Evolutionary conservation across 768 basidiomycete species (phyloP).

Genomic region (Russula olivacea): DNA sequence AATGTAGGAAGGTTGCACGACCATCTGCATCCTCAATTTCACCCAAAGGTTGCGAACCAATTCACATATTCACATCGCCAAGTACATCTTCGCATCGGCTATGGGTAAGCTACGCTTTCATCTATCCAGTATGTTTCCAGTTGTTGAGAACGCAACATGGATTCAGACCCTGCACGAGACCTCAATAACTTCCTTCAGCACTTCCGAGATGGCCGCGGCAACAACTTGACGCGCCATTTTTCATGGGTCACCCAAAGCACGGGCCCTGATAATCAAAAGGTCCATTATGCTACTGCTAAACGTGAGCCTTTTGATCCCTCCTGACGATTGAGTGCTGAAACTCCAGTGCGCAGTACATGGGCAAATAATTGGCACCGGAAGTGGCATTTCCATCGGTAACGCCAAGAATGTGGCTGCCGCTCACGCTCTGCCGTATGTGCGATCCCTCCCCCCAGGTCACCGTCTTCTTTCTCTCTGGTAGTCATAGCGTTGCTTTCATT

Average conservation of each 20-base stretch:
- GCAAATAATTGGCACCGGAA: not conserved
- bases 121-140: not conserved
- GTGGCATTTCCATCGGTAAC: not conserved
- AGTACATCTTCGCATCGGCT: not conserved
- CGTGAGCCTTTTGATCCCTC: not conserved
- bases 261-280: constrained; percentile 6
- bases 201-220: not conserved
- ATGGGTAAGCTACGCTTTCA: constrained; percentile 2
- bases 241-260: no score
- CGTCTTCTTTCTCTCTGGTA: no score
- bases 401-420: not conserved
- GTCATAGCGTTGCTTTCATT: not conserved
- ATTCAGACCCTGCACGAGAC: constrained; percentile 4
- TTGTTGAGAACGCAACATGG: not conserved
- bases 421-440: not conserved
- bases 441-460: not conserved
- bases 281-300: not conserved
- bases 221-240: not conserved
- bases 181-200: constrained; percentile 15
- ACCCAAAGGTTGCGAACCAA: not conserved
- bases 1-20: not conserved
- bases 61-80: not conserved
- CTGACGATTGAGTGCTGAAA: not conserved
- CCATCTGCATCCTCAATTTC: not conserved
- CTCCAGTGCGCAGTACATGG: not conserved